Evolutionary conservation across 371 early-diverging fungal species (phyloP).

Genomic region (Rhizomucor miehei): DNA sequence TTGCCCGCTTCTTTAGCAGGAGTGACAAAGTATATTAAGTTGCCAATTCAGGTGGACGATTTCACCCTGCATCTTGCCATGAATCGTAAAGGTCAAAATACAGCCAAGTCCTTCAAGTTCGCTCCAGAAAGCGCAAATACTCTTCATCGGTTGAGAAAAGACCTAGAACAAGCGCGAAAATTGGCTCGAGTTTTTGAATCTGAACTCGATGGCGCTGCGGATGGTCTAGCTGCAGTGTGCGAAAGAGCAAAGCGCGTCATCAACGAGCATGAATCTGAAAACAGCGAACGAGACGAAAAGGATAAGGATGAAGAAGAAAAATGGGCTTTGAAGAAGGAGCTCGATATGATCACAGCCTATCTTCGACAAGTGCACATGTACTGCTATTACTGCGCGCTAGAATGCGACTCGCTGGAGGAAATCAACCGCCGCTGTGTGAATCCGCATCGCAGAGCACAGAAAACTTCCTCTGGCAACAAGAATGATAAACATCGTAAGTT

Average conservation of each 20-base stretch:
- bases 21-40: neutral
- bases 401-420: conserved; percentile 81
- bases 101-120: conserved; percentile 49
- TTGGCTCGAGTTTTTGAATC: conserved; percentile 62
- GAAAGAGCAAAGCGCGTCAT: conserved; percentile 35
- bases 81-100: conserved; percentile 50
- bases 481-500: neutral
- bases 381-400: conserved; percentile 91
- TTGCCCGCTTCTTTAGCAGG: too few species aligned
- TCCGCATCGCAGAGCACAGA: conserved; percentile 58
- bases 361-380: conserved; percentile 89
- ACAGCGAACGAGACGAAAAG: conserved; percentile 12
- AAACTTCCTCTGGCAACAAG: conserved; percentile 5
- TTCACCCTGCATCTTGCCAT: conserved; percentile 73
- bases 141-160: conserved; percentile 66
- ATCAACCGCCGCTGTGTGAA: conserved; percentile 73
- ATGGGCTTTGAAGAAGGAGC: conserved; percentile 47
- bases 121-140: conserved; percentile 64
- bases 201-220: conserved; percentile 46
- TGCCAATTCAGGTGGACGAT: conserved; percentile 60
- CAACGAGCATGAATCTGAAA: conserved; percentile 7
- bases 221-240: conserved; percentile 28
- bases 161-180: conserved; percentile 57
- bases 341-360: conserved; percentile 86
- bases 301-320: conserved; percentile 18